These are phyloP conservation scores for Pseudogymnoascus sp. DNA, from an alignment of 2,329 filamentous ascomycete genomes.

Conservation along the genomic window DNA sequence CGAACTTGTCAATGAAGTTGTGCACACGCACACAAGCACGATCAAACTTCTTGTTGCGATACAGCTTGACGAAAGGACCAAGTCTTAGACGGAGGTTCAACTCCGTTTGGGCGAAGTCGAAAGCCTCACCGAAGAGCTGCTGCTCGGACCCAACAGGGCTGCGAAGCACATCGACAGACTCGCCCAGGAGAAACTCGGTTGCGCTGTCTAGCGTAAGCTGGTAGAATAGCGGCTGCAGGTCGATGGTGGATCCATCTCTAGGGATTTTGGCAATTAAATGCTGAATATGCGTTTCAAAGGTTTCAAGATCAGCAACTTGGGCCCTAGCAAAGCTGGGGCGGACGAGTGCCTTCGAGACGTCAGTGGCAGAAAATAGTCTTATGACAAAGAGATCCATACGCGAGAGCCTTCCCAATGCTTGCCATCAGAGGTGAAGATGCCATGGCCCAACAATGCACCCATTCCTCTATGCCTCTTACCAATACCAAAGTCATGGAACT, in stretches of 20 bases:
- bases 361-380: conserved; percentile 16
- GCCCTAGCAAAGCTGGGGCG: conserved; percentile 48
- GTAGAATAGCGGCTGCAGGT: conserved; percentile 59
- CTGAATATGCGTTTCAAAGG: conserved; percentile 64
- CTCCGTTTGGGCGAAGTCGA: conserved; percentile 27
- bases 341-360: conserved; percentile 33
- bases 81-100: background rate
- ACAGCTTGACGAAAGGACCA: conserved; percentile 34
- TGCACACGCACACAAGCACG: conserved; percentile 16
- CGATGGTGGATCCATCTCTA: conserved; percentile 28
- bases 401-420: conserved; percentile 21
- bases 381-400: background rate
- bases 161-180: conserved; percentile 39
- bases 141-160: conserved; percentile 1
- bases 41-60: conserved; percentile 27
- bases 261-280: conserved; percentile 48
- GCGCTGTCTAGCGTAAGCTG: conserved; percentile 52
- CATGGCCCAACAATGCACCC: conserved; percentile 24
- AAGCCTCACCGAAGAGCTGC: conserved; percentile 38
- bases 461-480: conserved; percentile 40
- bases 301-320: conserved; percentile 58
- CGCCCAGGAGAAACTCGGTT: conserved; percentile 47
- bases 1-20: conserved; percentile 13
- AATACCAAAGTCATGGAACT: conserved; percentile 44
- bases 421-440: conserved; percentile 29